Base-by-base conservation (phyloP, 2,329 filamentous ascomycete species). In the Colletotrichum falcatum region DNA sequence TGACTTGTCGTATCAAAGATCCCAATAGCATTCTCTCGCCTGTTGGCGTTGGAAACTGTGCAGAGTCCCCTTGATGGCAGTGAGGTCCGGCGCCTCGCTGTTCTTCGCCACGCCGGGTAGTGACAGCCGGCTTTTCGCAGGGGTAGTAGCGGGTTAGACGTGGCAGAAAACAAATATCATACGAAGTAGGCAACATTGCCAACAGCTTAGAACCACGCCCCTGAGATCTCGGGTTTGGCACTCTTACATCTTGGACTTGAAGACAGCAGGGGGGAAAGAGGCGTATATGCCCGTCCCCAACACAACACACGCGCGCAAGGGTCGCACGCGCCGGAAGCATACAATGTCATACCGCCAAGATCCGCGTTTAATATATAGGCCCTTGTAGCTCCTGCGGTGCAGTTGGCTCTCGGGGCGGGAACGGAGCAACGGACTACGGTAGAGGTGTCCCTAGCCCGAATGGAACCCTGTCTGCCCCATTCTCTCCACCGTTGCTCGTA, bases 41-140 rank as follows among this genome's bases (percentile, higher is more conserved):
- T 11, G 30, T 49, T 8, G 44, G 48, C 28, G 30, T 28, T 51
- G 30, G 42, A 8, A 49, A 44, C 23, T 56, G 48, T 49, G 49
- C 30, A 16, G 48, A 44, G 53, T 44, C 23, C 46, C 44, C 44
- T 28, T n/a, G n/a, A 18, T 18, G 35, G 28, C 7, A 33, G 30
- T 11, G 37, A 46, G 26, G 39, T 35, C 12, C 35, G 37, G 42
- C 42, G 18, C 23, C 42, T 20, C 56, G 5, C 35, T 35, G 28
- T 53, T 56, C 35, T 39, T 48, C 51, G 58, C 37, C 23, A 33
- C 51, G 5, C 51, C 58, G n/a, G 37, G 49, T 44, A 33, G 30
- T n/a, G 26, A 51, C 42, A 64, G 64, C 58, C 58, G 63, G 67
- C n/a, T 67, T 46, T 35, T 37, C 67, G 51, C 67, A 67, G 58